Conservation (phyloP, 2,329 filamentous ascomycete species). For the Fusarium citri region DNA sequence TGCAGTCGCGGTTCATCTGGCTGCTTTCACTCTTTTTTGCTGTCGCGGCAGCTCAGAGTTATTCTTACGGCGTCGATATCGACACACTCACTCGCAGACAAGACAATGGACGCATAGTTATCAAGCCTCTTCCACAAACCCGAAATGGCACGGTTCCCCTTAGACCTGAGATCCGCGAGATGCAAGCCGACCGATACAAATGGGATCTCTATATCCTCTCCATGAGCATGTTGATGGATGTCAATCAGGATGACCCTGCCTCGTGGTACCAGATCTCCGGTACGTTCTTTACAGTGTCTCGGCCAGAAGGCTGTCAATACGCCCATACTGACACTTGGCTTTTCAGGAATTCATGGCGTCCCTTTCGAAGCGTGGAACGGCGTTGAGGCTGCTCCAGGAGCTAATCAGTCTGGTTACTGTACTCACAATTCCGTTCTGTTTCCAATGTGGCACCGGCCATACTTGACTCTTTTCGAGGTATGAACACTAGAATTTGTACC, state of each 20-base stretch:
- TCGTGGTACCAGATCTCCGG: slow-evolving; percentile 86
- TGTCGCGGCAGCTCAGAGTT: slow-evolving; percentile 48
- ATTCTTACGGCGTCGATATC: slow-evolving; percentile 64
- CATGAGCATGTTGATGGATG: slow-evolving; percentile 76
- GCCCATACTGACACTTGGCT: slow-evolving; percentile 14
- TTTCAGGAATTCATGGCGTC: slow-evolving; percentile 80
- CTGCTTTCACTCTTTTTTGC: slow-evolving; percentile 23
- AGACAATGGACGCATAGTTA: slow-evolving; percentile 54
- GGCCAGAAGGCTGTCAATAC: background rate
- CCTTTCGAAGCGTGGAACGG: slow-evolving; percentile 69
- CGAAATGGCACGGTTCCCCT: slow-evolving; percentile 56
- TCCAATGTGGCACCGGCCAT: slow-evolving; percentile 85
- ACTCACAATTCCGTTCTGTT: slow-evolving; percentile 81
- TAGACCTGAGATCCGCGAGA: slow-evolving; percentile 75
- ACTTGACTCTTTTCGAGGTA: slow-evolving; percentile 72
- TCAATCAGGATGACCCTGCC: slow-evolving; percentile 69
- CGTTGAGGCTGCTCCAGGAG: slow-evolving; percentile 62
- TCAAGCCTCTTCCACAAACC: slow-evolving; percentile 56
- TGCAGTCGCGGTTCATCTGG: slow-evolving; percentile 26
- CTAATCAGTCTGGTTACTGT: slow-evolving; percentile 76
- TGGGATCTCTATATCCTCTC: slow-evolving; percentile 84
- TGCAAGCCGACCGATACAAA: slow-evolving; percentile 71
- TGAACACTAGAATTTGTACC: background rate
- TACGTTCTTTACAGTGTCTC: slow-evolving; percentile 55
- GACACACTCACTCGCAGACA: slow-evolving; percentile 56